Conservation (phyloP, 2,329 filamentous ascomycete species). For the Fusarium subtropicale region DNA sequence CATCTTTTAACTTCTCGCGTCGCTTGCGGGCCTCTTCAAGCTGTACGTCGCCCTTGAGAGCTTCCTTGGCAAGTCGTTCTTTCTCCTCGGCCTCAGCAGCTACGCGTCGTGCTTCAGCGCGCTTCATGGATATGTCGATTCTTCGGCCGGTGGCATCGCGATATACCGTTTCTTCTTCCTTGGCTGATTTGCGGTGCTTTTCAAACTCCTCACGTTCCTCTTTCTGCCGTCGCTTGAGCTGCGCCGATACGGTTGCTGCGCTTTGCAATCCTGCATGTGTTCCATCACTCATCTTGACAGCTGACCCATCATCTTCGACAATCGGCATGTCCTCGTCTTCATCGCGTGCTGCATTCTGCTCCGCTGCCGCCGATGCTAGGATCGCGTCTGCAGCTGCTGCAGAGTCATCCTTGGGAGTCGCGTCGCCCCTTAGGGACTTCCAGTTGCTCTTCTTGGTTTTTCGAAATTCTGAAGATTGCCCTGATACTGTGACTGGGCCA, state of each 20-base stretch:
- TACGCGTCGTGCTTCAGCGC: slow-evolving; percentile 81
- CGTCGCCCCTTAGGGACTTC: slow-evolving; percentile 72
- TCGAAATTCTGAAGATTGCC: slow-evolving; percentile 72
- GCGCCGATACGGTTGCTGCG: slow-evolving; percentile 79
- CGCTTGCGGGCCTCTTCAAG: slow-evolving; percentile 72
- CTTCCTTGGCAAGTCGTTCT: slow-evolving; percentile 74
- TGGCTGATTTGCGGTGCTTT: slow-evolving; percentile 55
- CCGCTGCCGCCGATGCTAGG: slow-evolving; percentile 76
- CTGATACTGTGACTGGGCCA: slow-evolving; percentile 60
- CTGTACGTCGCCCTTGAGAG: slow-evolving; percentile 88
- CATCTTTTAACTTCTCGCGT: slow-evolving; percentile 79
- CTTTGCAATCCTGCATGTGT: slow-evolving; percentile 89
- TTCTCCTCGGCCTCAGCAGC: slow-evolving; percentile 77
- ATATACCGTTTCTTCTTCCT: slow-evolving; percentile 86
- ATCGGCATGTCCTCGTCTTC: slow-evolving; percentile 64
- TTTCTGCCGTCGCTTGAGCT: slow-evolving; percentile 73
- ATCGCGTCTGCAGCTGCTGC: slow-evolving; percentile 80
- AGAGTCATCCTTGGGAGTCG: slow-evolving; percentile 54
- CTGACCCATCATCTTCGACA: slow-evolving; percentile 59
- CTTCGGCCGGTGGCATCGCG: slow-evolving; percentile 94
- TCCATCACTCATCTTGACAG: slow-evolving; percentile 84
- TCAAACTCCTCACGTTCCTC: slow-evolving; percentile 69
- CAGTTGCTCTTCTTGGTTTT: slow-evolving; percentile 83
- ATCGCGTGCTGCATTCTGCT: slow-evolving; percentile 65
- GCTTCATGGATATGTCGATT: slow-evolving; percentile 91